These are phyloP conservation scores for Schizosaccharomyces osmophilus DNA, from an alignment of 805 yeast genomes.

Conservation along the genomic window DNA sequence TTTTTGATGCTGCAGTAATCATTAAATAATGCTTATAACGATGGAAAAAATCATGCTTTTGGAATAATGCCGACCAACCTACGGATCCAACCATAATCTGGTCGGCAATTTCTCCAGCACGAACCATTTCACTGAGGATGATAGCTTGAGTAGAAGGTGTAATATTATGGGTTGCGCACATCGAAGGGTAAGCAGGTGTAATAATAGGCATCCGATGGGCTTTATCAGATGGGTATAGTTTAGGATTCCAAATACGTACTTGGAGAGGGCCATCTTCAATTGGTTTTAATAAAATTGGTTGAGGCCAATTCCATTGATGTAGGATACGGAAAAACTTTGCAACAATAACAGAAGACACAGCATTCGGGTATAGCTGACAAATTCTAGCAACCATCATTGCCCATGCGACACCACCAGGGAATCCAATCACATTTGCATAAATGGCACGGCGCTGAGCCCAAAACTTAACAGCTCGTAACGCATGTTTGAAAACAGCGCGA, in stretches of 20 bases:
- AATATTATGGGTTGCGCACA: constrained; percentile 97
- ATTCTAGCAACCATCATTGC: constrained; percentile 97
- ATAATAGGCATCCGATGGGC: constrained; percentile 91
- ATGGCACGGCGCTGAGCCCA: constrained; percentile 94
- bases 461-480: constrained; percentile 71
- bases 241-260: constrained; percentile 92
- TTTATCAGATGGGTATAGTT: constrained; percentile 67
- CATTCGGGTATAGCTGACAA: constrained; percentile 89
- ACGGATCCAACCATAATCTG: constrained; percentile 40
- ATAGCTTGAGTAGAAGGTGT: constrained; percentile 68
- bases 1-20: constrained; percentile 48
- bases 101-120: constrained; percentile 50
- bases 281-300: constrained; percentile 74
- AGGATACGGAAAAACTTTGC: constrained; percentile 69
- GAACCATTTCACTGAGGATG: constrained; percentile 49
- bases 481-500: constrained; percentile 76
- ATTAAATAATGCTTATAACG: constrained; percentile 71
- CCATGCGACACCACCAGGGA: constrained; percentile 99
- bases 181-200: constrained; percentile 93
- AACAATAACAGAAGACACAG: constrained; percentile 79
- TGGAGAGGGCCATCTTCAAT: constrained; percentile 95
- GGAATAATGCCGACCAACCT: constrained; percentile 52
- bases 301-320: constrained; percentile 93
- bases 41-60: constrained; percentile 58
- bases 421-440: constrained; percentile 85